Evolutionary conservation across 2,329 filamentous ascomycete species (phyloP).

Genomic region (Ophiocordyceps camponoti-floridani): DNA sequence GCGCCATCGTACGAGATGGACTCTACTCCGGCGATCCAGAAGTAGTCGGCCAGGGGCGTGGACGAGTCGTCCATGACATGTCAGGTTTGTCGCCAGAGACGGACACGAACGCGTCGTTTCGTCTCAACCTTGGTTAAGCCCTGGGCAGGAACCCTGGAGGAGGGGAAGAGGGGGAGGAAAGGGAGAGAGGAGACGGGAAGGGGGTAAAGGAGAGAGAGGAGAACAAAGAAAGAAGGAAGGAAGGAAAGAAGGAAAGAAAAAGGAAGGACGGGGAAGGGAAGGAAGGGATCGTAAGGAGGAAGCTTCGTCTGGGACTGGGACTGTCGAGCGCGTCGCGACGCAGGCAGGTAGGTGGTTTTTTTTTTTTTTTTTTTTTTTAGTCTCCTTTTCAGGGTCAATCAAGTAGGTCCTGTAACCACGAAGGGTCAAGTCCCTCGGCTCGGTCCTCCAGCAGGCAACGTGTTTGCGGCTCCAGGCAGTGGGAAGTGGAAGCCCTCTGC

Average conservation of each 20-base stretch:
- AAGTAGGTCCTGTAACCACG: too few species aligned
- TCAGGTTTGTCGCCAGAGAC: constrained; percentile 8
- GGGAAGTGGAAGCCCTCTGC: too few species aligned
- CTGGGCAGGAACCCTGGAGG: background rate
- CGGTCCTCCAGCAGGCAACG: background rate
- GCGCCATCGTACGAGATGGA: constrained; percentile 45
- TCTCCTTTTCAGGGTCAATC: background rate
- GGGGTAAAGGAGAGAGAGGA: background rate
- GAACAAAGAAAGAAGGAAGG: background rate
- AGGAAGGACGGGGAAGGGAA: background rate
- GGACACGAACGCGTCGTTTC: background rate
- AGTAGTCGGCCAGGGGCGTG: constrained; percentile 53
- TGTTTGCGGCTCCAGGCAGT: background rate
- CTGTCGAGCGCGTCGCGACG: background rate
- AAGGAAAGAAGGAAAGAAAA: background rate
- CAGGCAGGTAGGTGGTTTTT: background rate
- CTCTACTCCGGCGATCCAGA: constrained; percentile 59
- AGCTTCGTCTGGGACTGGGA: background rate
- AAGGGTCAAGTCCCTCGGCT: background rate
- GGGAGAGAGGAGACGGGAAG: background rate
- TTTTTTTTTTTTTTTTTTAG: background rate
- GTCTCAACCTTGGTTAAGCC: background rate
- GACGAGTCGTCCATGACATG: constrained; percentile 43
- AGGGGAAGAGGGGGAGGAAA: background rate
- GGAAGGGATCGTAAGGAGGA: background rate